These are phyloP conservation scores for Hibiscus mutabilis DNA, from an alignment of 345 rosid species.

Conservation along the genomic window DNA sequence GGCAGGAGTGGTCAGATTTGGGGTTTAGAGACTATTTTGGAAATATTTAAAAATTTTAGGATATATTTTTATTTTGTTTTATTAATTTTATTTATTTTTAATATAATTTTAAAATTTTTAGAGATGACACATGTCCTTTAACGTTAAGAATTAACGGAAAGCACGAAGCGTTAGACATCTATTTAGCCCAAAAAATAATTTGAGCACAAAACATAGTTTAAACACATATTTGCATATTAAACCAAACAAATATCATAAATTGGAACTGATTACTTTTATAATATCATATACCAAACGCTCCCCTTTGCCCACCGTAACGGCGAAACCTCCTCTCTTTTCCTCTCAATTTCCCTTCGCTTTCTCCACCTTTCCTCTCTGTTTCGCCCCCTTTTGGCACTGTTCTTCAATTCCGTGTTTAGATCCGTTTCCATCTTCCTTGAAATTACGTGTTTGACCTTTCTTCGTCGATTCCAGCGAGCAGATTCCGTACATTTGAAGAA, in stretches of 20 bases:
- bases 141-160: no score
- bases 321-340: not conserved
- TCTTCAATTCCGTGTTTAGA: not conserved
- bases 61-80: no score
- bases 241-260: not conserved
- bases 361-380: not conserved
- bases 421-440: conserved; percentile 8
- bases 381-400: not conserved
- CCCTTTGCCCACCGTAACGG: not conserved
- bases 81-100: no score
- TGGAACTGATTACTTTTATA: not conserved
- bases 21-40: no score
- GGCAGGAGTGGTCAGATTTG: no score
- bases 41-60: no score
- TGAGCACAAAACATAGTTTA: no score
- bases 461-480: not conserved
- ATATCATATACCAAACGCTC: conserved; percentile 3
- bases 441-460: conserved; percentile 2
- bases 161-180: no score
- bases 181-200: no score
- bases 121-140: no score
- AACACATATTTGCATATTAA: no score
- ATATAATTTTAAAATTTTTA: no score
- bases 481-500: not conserved
- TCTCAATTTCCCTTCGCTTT: not conserved